Evolutionary conservation across 2,329 filamentous ascomycete genomes (phyloP).

Genomic region (Fusarium multiceps): DNA sequence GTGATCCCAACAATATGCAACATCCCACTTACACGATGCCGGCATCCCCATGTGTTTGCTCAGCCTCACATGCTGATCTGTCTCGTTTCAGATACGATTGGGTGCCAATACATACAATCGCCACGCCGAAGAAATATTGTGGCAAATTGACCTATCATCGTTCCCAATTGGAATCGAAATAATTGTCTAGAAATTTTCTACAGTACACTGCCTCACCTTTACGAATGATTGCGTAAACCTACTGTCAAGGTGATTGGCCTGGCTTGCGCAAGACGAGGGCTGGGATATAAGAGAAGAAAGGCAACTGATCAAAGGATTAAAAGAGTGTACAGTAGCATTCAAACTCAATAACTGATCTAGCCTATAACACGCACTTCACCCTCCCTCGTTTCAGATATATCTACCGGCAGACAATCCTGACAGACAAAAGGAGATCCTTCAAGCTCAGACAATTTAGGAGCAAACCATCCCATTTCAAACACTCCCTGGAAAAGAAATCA

Average conservation of each 20-base stretch:
- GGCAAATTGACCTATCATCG: not conserved
- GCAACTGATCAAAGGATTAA: not conserved
- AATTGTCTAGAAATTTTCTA: not conserved
- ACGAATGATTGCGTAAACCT: conserved; percentile 3
- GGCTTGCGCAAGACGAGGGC: not conserved
- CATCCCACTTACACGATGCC: conserved; percentile 6
- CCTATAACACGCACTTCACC: not conserved
- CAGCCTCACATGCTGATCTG: conserved; percentile 15
- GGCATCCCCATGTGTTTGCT: not conserved
- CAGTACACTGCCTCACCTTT: conserved; percentile 6
- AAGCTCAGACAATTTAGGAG: conserved; percentile 14
- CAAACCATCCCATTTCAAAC: not conserved
- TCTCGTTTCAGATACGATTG: conserved; percentile 2
- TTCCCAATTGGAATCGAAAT: not conserved
- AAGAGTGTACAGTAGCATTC: not conserved
- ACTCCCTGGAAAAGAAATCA: not conserved
- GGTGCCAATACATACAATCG: not conserved
- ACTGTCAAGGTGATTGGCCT: not conserved
- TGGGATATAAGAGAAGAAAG: not conserved
- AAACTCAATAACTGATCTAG: not conserved
- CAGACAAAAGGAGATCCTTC: not conserved
- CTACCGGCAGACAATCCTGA: not conserved
- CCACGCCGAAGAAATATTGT: not conserved
- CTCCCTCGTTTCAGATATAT: conserved; percentile 16
- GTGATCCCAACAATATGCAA: not conserved